A percentile compares a stretch with the other conserved stretches of the same genome.
Conservation (phyloP, 2,329 filamentous ascomycete species). For the Aspergillus costaricaensis region DNA sequence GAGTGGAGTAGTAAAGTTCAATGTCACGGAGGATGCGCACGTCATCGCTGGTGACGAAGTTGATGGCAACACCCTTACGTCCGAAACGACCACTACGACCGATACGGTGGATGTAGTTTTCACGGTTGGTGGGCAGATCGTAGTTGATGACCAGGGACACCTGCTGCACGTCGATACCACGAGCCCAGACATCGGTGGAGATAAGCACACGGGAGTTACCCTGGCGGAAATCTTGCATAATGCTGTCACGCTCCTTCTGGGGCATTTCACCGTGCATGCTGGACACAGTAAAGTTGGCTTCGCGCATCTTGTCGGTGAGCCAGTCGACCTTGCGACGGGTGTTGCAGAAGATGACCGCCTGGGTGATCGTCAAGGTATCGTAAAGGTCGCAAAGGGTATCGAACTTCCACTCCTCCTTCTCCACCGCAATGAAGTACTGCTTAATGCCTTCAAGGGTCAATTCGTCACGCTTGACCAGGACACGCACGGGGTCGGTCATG, state of each 20-base stretch:
- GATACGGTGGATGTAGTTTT: slow-evolving; percentile 99
- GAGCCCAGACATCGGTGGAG: slow-evolving; percentile 95
- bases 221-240: slow-evolving; percentile 98
- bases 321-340: slow-evolving; percentile 98
- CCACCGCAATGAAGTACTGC: slow-evolving; percentile 98
- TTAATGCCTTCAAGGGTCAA: slow-evolving; percentile 95
- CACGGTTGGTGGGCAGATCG: slow-evolving; percentile 94
- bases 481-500: slow-evolving; percentile 97
- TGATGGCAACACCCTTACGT: slow-evolving; percentile 98
- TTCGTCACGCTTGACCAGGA: slow-evolving; percentile 98
- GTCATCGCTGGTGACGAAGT: slow-evolving; percentile 98
- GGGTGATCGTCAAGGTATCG: slow-evolving; percentile 96
- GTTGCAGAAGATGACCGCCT: slow-evolving; percentile 99
- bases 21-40: slow-evolving; percentile 97
- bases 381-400: slow-evolving; percentile 98
- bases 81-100: slow-evolving; percentile 94
- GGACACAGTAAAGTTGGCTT: slow-evolving; percentile 97
- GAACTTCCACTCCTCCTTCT: slow-evolving; percentile 99
- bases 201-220: slow-evolving; percentile 95
- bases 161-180: slow-evolving; percentile 98
- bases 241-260: slow-evolving; percentile 95
- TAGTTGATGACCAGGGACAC: slow-evolving; percentile 99
- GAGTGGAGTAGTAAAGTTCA: slow-evolving; percentile 92
- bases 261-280: slow-evolving; percentile 99
- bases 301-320: slow-evolving; percentile 99